These are phyloP conservation scores for Pulveroboletus ridleyi DNA, from an alignment of 1,284 basidiomycete genomes.

Conservation along the genomic window DNA sequence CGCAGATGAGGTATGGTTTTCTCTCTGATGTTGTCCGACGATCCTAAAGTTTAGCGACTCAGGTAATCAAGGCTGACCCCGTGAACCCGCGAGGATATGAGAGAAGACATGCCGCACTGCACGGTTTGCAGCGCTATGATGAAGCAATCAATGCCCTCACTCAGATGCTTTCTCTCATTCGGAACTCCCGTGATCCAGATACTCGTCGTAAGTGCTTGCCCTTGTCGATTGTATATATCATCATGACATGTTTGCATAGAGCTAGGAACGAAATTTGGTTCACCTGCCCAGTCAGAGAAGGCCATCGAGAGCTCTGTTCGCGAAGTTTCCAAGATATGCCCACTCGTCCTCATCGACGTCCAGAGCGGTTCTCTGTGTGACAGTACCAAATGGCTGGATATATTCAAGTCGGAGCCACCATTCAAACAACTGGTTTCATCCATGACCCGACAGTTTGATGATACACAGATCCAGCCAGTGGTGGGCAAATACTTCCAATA, in stretches of 20 bases:
- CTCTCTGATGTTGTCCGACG: background rate
- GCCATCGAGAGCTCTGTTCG: background rate
- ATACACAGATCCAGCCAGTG: constrained; percentile 3
- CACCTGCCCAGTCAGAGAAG: background rate
- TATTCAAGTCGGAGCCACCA: constrained; percentile 2
- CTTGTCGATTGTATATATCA: too few species aligned
- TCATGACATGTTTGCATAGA: background rate
- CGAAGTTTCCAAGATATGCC: background rate
- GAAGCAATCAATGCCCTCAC: constrained; percentile 11
- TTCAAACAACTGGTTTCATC: constrained; percentile 18
- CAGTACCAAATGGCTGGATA: background rate
- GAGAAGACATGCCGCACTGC: constrained; percentile 10
- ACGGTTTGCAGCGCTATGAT: constrained; percentile 7
- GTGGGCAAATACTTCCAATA: constrained; percentile 19
- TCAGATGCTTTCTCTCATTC: constrained; percentile 7
- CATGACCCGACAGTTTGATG: constrained; percentile 3
- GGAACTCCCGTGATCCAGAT: constrained; percentile 4
- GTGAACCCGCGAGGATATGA: constrained; percentile 12
- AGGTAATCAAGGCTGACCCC: constrained; percentile 11
- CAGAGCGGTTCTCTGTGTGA: constrained; percentile 8
- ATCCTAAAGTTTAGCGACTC: background rate
- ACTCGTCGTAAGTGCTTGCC: constrained; percentile 5
- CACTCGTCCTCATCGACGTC: constrained; percentile 19
- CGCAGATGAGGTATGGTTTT: background rate
- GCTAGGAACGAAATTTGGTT: constrained; percentile 4